A percentile compares a stretch with the other conserved stretches of the same genome.
Evolutionary conservation across 495 filamentous ascomycete species (phyloP).

Genomic region (Aspergillus funiculosus): DNA sequence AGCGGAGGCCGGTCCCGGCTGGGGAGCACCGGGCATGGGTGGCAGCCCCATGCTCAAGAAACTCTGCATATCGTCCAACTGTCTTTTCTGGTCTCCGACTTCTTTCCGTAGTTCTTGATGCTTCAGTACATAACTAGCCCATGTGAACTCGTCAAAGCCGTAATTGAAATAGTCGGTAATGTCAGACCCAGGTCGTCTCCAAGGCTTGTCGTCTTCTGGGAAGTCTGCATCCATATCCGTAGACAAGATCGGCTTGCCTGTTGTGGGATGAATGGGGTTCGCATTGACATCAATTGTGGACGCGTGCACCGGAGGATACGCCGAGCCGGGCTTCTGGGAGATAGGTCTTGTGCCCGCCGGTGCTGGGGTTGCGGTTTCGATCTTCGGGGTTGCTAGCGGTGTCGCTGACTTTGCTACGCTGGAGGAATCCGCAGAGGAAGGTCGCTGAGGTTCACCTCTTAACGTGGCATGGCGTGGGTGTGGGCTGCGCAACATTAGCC

Average conservation of each 20-base stretch:
- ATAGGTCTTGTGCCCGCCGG: slow-evolving; percentile 32
- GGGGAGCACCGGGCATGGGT: slow-evolving; percentile 59
- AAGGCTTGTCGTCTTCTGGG: slow-evolving; percentile 76
- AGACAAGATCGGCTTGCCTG: slow-evolving; percentile 63
- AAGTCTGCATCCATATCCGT: slow-evolving; percentile 81
- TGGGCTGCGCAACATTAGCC: slow-evolving; percentile 23
- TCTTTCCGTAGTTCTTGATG: slow-evolving; percentile 72
- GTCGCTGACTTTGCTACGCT: slow-evolving; percentile 28
- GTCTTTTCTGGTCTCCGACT: slow-evolving; percentile 69
- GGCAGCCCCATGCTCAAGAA: slow-evolving; percentile 73
- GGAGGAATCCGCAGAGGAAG: slow-evolving; percentile 47
- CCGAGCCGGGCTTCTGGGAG: slow-evolving; percentile 48
- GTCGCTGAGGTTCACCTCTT: slow-evolving; percentile 61
- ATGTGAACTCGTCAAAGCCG: slow-evolving; percentile 98
- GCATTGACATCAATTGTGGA: slow-evolving; percentile 80
- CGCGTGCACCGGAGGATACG: slow-evolving; percentile 60
- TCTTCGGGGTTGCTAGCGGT: slow-evolving; percentile 34
- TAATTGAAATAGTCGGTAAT: slow-evolving; percentile 98
- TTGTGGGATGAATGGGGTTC: slow-evolving; percentile 69
- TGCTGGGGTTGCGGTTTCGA: slow-evolving; percentile 43
- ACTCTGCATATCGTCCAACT: slow-evolving; percentile 82
- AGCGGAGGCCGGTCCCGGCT: slow-evolving; percentile 31
- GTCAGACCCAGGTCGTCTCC: slow-evolving; percentile 93
- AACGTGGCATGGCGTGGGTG: slow-evolving; percentile 42
- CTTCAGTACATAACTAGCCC: slow-evolving; percentile 89